phyloP scores from a whole-genome alignment of 2,329 filamentous ascomycete species.

The Akanthomyces uredinophilus region DNA sequence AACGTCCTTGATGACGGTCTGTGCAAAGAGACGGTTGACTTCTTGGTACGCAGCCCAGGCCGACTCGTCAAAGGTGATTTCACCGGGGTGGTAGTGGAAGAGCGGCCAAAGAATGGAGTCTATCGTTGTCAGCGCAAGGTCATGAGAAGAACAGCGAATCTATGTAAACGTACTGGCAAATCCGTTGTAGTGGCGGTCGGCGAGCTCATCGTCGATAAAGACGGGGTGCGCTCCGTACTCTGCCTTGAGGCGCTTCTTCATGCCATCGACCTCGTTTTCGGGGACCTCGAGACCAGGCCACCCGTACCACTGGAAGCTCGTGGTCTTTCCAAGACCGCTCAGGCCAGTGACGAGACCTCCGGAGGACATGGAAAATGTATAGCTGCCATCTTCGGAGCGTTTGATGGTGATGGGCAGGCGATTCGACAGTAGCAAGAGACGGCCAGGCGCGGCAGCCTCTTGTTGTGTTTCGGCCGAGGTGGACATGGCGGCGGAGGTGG shows the following conservation, averaged over 20 bases:
- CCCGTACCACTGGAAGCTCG: slow-evolving; percentile 96
- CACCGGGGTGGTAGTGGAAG: slow-evolving; percentile 97
- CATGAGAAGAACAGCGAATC: neutral
- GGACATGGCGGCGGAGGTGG: slow-evolving; percentile 28
- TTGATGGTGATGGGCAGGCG: slow-evolving; percentile 96
- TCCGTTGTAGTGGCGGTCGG: slow-evolving; percentile 94
- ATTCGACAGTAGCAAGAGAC: slow-evolving; percentile 85
- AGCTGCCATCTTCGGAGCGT: slow-evolving; percentile 83
- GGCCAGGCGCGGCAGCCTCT: slow-evolving; percentile 33
- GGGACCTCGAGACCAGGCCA: slow-evolving; percentile 94
- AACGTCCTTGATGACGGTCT: slow-evolving; percentile 79
- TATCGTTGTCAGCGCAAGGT: slow-evolving; percentile 28
- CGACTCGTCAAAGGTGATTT: slow-evolving; percentile 95
- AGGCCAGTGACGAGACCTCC: slow-evolving; percentile 92
- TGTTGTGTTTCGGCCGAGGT: slow-evolving; percentile 30
- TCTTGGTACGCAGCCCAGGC: slow-evolving; percentile 91
- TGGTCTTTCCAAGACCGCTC: slow-evolving; percentile 85
- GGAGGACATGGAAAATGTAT: slow-evolving; percentile 93
- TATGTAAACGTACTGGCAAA: slow-evolving; percentile 74
- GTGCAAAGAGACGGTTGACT: slow-evolving; percentile 87
- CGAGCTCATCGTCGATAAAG: slow-evolving; percentile 88
- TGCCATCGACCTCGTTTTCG: slow-evolving; percentile 68
- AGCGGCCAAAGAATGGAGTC: slow-evolving; percentile 98
- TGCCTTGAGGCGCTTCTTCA: slow-evolving; percentile 74
- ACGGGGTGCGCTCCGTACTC: slow-evolving; percentile 88